These are phyloP conservation scores for Ophiostoma ulmi DNA, from an alignment of 2,329 filamentous ascomycete species.

Conservation along the genomic window DNA sequence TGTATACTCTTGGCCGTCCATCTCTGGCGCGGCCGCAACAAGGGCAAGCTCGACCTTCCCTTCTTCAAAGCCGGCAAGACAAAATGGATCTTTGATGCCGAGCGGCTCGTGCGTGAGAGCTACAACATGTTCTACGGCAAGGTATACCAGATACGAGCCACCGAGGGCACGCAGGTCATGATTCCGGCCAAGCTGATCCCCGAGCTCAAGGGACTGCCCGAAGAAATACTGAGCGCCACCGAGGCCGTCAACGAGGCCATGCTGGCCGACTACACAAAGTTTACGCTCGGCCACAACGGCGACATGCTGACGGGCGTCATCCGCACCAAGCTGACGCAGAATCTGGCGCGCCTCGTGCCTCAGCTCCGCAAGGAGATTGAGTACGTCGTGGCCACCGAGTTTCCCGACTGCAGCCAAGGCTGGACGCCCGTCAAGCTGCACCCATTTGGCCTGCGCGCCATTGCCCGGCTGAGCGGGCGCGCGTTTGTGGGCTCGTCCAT, in stretches of 20 bases:
- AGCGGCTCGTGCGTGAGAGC: conserved; percentile 45
- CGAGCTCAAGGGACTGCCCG: conserved; percentile 46
- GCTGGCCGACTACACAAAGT: conserved; percentile 48
- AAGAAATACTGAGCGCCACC: conserved; percentile 45
- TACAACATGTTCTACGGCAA: conserved; percentile 46
- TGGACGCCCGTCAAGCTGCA: conserved; percentile 53
- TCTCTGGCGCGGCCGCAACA: conserved; percentile 37
- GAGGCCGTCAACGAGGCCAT: conserved; percentile 48
- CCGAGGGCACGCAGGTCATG: conserved; percentile 46
- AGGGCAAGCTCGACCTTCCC: conserved; percentile 36
- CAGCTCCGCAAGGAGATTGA: conserved; percentile 46
- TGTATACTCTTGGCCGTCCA: conserved; percentile 38
- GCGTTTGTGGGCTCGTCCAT: conserved; percentile 49
- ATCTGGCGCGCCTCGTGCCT: conserved; percentile 43
- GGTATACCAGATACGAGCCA: conserved; percentile 49
- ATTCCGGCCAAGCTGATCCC: conserved; percentile 43
- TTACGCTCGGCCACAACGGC: conserved; percentile 43
- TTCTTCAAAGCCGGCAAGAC: conserved; percentile 46
- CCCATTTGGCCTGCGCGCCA: conserved; percentile 46
- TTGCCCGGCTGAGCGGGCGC: conserved; percentile 50
- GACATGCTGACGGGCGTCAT: conserved; percentile 43
- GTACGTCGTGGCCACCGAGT: conserved; percentile 43
- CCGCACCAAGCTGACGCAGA: conserved; percentile 45
- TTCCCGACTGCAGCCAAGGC: conserved; percentile 45
- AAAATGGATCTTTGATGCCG: conserved; percentile 50